Conservation (phyloP, 306 rosid genomes). For the Medicago ruthenica region DNA sequence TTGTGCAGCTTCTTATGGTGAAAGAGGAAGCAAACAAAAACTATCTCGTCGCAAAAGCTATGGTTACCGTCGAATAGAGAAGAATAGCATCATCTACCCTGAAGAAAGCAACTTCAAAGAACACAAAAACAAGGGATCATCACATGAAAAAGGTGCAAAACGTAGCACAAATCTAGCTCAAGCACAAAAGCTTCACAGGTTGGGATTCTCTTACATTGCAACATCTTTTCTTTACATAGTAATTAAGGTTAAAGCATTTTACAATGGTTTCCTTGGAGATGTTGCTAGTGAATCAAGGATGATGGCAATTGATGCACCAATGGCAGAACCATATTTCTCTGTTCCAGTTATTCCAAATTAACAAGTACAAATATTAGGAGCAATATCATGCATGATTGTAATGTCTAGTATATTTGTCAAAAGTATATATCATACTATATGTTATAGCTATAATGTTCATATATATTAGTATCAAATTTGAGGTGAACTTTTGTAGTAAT, state of each 20-base stretch:
- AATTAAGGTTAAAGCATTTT: constrained; percentile 56
- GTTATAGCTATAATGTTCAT: background rate
- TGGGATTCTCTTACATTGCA: constrained; percentile 56
- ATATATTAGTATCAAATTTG: constrained; percentile 21
- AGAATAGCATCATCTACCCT: constrained; percentile 5
- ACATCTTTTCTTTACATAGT: constrained; percentile 56
- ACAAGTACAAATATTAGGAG: background rate
- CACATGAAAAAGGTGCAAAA: constrained; percentile 31
- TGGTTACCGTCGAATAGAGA: constrained; percentile 28
- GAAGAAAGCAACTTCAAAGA: constrained; percentile 36
- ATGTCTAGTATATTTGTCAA: constrained; percentile 5
- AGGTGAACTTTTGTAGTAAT: constrained; percentile 28
- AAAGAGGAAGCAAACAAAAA: constrained; percentile 30
- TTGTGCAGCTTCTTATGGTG: constrained; percentile 42
- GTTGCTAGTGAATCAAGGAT: constrained; percentile 39
- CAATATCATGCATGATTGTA: constrained; percentile 12
- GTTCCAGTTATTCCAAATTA: constrained; percentile 57
- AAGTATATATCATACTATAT: background rate
- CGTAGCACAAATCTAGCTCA: constrained; percentile 36
- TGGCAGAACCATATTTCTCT: constrained; percentile 63
- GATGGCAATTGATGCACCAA: constrained; percentile 47
- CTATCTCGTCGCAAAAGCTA: constrained; percentile 37
- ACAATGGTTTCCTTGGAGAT: constrained; percentile 61
- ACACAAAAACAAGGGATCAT: background rate
- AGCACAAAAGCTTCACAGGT: constrained; percentile 46